phyloP scores from a whole-genome alignment of 2,329 filamentous ascomycete species.

The Neonectria hederae region DNA sequence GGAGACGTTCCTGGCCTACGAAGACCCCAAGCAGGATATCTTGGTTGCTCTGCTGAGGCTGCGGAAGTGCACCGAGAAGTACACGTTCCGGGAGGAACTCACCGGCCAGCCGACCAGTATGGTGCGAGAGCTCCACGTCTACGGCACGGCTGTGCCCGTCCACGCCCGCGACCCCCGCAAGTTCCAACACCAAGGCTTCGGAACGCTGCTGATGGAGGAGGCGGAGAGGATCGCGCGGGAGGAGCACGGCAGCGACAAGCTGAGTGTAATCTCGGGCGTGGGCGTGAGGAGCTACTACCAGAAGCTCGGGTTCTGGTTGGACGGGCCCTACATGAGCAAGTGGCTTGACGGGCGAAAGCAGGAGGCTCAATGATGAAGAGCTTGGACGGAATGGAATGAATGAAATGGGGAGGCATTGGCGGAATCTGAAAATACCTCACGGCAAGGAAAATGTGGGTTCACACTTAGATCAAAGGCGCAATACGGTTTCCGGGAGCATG shows the following conservation, averaged over 20 bases:
- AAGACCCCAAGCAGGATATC: slow-evolving; percentile 98
- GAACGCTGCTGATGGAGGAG: slow-evolving; percentile 96
- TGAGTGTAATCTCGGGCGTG: slow-evolving; percentile 97
- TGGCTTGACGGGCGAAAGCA: slow-evolving; percentile 62
- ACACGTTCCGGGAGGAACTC: slow-evolving; percentile 92
- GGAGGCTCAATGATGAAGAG: slow-evolving; percentile 28
- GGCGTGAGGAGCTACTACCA: slow-evolving; percentile 95
- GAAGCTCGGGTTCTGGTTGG: slow-evolving; percentile 91
- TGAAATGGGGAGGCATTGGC: background rate
- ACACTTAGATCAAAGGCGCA: slow-evolving; percentile 34
- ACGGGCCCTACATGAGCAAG: slow-evolving; percentile 86
- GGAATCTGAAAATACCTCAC: slow-evolving; percentile 29
- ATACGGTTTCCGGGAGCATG: slow-evolving; percentile 27
- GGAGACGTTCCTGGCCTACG: slow-evolving; percentile 98
- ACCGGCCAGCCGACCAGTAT: slow-evolving; percentile 87
- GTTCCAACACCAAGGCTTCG: slow-evolving; percentile 98
- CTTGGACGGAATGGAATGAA: slow-evolving; percentile 9
- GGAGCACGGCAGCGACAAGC: slow-evolving; percentile 93
- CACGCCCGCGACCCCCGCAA: slow-evolving; percentile 95
- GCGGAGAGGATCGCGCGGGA: slow-evolving; percentile 94
- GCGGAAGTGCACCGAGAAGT: slow-evolving; percentile 88
- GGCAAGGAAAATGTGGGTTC: slow-evolving; percentile 29
- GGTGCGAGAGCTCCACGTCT: slow-evolving; percentile 94
- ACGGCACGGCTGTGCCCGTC: slow-evolving; percentile 96
- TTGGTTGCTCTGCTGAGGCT: slow-evolving; percentile 89